phyloP scores from a whole-genome alignment of 2,329 filamentous ascomycete species.

The Bertia moriformis region DNA sequence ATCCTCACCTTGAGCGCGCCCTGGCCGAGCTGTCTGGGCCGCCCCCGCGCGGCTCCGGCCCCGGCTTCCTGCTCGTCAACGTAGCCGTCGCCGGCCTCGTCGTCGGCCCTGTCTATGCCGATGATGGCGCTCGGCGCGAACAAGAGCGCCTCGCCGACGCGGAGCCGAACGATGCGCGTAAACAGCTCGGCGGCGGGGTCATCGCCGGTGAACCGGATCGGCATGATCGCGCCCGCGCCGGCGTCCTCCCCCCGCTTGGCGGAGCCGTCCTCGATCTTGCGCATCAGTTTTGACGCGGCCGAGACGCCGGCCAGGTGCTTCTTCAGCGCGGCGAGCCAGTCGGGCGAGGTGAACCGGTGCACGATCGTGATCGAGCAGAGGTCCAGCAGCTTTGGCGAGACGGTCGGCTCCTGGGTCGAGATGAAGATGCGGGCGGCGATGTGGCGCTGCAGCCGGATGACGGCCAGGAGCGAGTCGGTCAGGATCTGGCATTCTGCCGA shows the following conservation, averaged over 20 bases:
- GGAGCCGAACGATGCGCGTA: not conserved
- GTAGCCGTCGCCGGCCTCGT: not conserved
- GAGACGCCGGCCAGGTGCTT: conserved; percentile 30
- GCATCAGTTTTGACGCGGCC: conserved; percentile 3
- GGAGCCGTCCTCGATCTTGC: conserved; percentile 4
- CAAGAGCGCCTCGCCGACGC: not conserved
- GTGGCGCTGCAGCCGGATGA: conserved; percentile 60
- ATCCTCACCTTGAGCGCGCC: not conserved
- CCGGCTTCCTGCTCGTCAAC: too few species aligned
- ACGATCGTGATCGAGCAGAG: conserved; percentile 60
- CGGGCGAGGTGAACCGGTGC: conserved; percentile 55
- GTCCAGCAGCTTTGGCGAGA: conserved; percentile 54
- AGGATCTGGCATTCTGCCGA: conserved; percentile 37
- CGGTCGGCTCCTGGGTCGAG: conserved; percentile 64
- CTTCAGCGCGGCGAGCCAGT: conserved; percentile 35
- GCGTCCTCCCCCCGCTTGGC: conserved; percentile 11
- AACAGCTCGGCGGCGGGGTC: not conserved
- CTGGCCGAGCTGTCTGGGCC: not conserved
- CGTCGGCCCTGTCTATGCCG: not conserved
- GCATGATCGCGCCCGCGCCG: not conserved
- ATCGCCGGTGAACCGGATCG: not conserved
- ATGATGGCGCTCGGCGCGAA: not conserved
- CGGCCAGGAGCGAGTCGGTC: conserved; percentile 44
- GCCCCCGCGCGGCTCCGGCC: too few species aligned
- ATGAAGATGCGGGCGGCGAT: conserved; percentile 52